These are phyloP conservation scores for Saccharomycopsis javanensis DNA, from an alignment of 805 yeast genomes.

Conservation along the genomic window DNA sequence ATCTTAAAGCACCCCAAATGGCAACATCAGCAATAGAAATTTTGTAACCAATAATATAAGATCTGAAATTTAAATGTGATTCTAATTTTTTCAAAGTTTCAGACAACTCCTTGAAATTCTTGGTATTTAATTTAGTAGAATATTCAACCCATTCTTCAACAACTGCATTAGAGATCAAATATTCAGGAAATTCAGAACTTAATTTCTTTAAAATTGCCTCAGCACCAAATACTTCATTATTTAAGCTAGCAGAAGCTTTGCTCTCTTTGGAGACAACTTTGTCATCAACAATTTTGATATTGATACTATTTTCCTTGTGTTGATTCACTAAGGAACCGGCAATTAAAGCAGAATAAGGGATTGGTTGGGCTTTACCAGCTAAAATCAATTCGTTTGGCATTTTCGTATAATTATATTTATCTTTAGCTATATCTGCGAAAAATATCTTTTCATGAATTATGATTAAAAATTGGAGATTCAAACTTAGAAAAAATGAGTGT, in stretches of 20 bases:
- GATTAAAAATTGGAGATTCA: too few relatives aligned
- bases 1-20: constrained; percentile 88
- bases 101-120: constrained; percentile 82
- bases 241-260: constrained; percentile 34
- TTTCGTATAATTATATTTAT: neutral
- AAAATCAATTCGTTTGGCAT: constrained; percentile 42
- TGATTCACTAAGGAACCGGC: constrained; percentile 69
- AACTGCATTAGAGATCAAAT: constrained; percentile 27
- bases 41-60: constrained; percentile 62
- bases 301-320: constrained; percentile 40
- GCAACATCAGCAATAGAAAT: constrained; percentile 74
- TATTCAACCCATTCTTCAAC: constrained; percentile 57
- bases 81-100: constrained; percentile 73
- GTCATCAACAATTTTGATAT: constrained; percentile 62
- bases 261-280: constrained; percentile 42
- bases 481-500: neutral
- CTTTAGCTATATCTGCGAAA: neutral
- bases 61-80: constrained; percentile 72
- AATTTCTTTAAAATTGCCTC: constrained; percentile 39
- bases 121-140: constrained; percentile 59
- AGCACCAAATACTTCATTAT: constrained; percentile 32
- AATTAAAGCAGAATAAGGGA: constrained; percentile 69
- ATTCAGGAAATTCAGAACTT: constrained; percentile 43
- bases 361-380: constrained; percentile 79
- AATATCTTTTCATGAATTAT: too few relatives aligned